phyloP scores from a whole-genome alignment of 139 green algal species.

The Volvox africanus region DNA sequence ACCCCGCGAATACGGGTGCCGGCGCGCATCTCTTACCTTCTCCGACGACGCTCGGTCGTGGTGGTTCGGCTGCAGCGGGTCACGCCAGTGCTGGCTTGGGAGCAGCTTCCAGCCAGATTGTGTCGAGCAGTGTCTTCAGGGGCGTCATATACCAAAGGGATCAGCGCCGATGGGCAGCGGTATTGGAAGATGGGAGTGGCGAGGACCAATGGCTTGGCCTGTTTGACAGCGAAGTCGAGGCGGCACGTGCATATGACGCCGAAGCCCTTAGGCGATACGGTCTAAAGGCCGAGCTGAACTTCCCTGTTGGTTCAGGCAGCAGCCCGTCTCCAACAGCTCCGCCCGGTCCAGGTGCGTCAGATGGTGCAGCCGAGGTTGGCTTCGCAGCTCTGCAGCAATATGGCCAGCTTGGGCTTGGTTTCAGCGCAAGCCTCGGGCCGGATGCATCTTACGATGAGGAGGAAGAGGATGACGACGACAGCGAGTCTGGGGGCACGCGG shows the following conservation, averaged over 20 bases:
- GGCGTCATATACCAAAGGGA: conserved; percentile 43
- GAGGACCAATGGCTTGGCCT: conserved; percentile 24
- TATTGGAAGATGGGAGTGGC: neutral
- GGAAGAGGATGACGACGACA: conserved; percentile 32
- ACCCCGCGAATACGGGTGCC: neutral
- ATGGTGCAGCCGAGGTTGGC: neutral
- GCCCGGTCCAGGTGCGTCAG: neutral
- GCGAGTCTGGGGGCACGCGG: neutral
- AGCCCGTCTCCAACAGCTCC: neutral
- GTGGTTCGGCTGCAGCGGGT: too few species aligned
- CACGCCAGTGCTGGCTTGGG: neutral
- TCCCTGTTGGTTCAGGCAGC: neutral
- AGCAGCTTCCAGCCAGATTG: neutral
- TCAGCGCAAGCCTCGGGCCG: neutral
- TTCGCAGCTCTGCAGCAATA: conserved; percentile 6
- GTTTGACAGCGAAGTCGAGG: conserved; percentile 50
- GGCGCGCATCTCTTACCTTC: conserved; percentile 5
- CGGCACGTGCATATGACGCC: conserved; percentile 43
- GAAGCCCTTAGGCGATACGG: conserved; percentile 50
- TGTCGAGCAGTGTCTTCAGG: neutral
- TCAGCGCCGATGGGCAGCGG: conserved; percentile 32
- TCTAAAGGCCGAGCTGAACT: conserved; percentile 47
- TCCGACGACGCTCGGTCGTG: neutral
- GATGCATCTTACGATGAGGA: conserved; percentile 16
- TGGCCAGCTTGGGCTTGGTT: neutral